A percentile compares a stretch with the other conserved stretches of the same genome.
phyloP scores from a whole-genome alignment of 2,329 filamentous ascomycete genomes.

The Stenocarpella maydis region DNA sequence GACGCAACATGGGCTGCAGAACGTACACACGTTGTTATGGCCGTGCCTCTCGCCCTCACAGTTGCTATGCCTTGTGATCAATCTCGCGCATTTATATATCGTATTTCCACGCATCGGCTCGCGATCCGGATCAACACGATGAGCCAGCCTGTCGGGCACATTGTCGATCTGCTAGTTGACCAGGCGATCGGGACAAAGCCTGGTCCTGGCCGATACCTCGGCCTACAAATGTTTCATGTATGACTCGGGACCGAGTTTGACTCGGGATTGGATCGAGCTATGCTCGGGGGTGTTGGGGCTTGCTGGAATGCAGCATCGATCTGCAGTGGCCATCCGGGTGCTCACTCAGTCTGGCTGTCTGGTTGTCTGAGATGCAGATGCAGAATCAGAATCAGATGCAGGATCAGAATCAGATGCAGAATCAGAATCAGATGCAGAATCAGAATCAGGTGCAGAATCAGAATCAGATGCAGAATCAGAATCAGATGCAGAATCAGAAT shows the following conservation, averaged over 20 bases:
- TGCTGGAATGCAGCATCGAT: constrained; percentile 1
- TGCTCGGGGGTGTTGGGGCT: not conserved
- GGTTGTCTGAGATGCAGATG: too few relatives aligned
- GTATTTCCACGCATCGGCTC: not conserved
- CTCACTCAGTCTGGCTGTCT: not conserved
- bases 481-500: too few relatives aligned
- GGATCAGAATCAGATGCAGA: not conserved
- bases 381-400: too few relatives aligned
- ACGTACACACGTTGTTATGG: too few relatives aligned
- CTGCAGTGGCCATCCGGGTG: constrained; percentile 16
- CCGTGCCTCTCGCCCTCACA: too few relatives aligned
- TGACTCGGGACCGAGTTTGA: constrained; percentile 24
- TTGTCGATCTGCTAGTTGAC: not conserved
- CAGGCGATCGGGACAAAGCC: not conserved
- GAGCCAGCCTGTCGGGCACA: not conserved
- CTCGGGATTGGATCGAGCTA: constrained; percentile 5
- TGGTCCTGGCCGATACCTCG: not conserved
- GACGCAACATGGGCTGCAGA: not conserved
- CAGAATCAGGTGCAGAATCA: too few relatives aligned
- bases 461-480: too few relatives aligned
- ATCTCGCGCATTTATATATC: not conserved
- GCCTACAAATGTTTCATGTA: constrained; percentile 1
- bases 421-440: too few relatives aligned
- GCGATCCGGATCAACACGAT: not conserved
- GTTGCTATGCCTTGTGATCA: not conserved